Conservation (phyloP, 257 asterid genomes). For the Cordia subcordata region DNA sequence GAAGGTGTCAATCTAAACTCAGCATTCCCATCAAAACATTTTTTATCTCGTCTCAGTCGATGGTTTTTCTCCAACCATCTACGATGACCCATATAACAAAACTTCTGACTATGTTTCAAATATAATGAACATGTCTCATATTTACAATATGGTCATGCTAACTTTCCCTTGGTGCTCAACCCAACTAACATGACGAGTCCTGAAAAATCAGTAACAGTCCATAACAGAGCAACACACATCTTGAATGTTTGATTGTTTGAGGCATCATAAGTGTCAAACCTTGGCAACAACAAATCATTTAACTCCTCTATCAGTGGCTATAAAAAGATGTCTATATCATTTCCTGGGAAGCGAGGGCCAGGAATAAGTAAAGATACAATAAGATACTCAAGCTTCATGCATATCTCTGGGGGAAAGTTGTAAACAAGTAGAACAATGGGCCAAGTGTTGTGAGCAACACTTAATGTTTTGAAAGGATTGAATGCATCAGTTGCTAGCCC, state of each 20-base stretch:
- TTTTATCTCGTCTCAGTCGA: neutral
- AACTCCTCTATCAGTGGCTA: neutral
- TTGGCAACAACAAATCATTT: neutral
- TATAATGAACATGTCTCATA: too few relatives aligned
- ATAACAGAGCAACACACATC: neutral
- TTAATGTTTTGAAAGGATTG: neutral
- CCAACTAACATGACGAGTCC: slow-evolving; percentile 11
- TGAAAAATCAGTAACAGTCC: slow-evolving; percentile 3
- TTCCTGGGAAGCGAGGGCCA: neutral
- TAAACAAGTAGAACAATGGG: neutral
- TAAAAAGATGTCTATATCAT: neutral
- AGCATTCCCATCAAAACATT: too few relatives aligned
- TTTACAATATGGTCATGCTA: slow-evolving; percentile 18
- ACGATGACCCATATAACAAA: slow-evolving; percentile 10
- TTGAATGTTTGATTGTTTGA: neutral
- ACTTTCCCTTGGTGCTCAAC: slow-evolving; percentile 19
- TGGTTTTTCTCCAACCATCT: neutral
- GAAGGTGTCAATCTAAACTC: too few relatives aligned
- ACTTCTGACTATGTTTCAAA: too few relatives aligned
- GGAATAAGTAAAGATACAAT: neutral
- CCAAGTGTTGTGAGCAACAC: too few relatives aligned
- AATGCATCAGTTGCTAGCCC: neutral
- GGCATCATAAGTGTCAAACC: neutral
- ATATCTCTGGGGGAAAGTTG: neutral
- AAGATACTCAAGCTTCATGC: neutral